Base-by-base conservation (phyloP, 768 basidiomycete species). In the Podaxis pistillaris region DNA sequence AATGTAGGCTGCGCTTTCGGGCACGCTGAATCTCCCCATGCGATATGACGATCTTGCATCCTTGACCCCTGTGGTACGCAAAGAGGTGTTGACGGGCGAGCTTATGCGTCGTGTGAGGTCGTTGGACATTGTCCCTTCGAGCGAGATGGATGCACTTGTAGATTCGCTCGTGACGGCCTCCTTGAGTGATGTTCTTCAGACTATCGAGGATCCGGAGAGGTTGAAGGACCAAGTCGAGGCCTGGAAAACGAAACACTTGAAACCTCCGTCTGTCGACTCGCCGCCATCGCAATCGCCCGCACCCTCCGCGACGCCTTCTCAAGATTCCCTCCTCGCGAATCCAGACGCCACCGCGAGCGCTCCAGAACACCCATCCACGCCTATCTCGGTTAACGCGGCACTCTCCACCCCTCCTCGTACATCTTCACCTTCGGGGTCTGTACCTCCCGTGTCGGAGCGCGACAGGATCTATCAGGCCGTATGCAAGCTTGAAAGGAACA, bases 281-380 rank as follows among this genome's bases (percentile, higher is more conserved):
- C 70, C 76, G 11, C 68, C 73, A 17, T 75, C 80, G 11, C 76
- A 76, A 47, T 63, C 71, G 0, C 70, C 76, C 1, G 73, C 44
- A 26, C 61, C 61, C 22, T 66, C 68, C 3, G 77, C 77, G 0
- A 83, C 85, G 8, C 75, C 76, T 36, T 89, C 89, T 5, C 90
- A 90, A 65, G 89, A 90, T 72, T 91, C 91, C 1, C 81, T 85
- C 33, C 73, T 86, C n/a, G 76, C 89, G 30, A 88, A 90, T 66
- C 81, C 86, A 24, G 84, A 84, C 65, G 89, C 90, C 1, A 92
- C 90, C 3, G 93, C 92, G 2, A 91, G 90, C 54, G 92, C 92
- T n/a, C 93, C 93, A 0, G 93, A 94, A 69, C 92, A 93, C 64
- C 93, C 93, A 0, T 91, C 89, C 6, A 94, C 93, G 0, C 93